Base-by-base conservation (phyloP, 2,329 filamentous ascomycete genomes). In the Hawksworthiomyces lignivorus region DNA sequence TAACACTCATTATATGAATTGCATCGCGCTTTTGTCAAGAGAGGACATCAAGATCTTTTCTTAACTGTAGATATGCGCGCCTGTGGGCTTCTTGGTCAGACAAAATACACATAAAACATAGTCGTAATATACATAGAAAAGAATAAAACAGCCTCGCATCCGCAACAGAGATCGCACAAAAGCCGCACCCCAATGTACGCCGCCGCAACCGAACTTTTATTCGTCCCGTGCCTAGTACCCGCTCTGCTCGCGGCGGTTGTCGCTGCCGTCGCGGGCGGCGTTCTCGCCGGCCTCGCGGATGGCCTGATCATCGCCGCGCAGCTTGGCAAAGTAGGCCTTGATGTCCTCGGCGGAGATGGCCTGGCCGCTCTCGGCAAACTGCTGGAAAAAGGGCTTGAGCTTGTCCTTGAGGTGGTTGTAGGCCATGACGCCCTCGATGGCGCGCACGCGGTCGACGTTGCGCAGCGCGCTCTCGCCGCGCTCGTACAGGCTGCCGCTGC, bases 371-470 rank as follows among this genome's bases (percentile, higher is more conserved):
- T 96, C 87, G 0, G 92, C 92, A 59, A 95, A 98, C 32, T 94
- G 84, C 63, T 89, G 80, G 55, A 98, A 78, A 60, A 98, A 97
- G 0, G 82, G 82, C 69, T 90, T 95, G n/a, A 98, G 79, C 58
- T 90, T 89, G 56, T 97, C 89, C 57, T 94, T 92, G 46, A 98
- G 74, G 55, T 94, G 84, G 55, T 97, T 96, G 64, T 97, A 98
- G 0, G 89, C 90, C 88, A 97, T 96, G 34, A 94, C 90, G 14
- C 92, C 92, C 61, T 98, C 86, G 43, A 98, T 95, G 5, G 92
- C 92, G 12, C 82, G 75, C 7, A 97, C 90, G 3, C 92, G 84
- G 58, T 98, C 92, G 43, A 98, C 82, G 54, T 87, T 94, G 58
- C 82, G 87, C 21, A 98, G 73, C 0, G 89, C 90, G 36, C 87